Base-by-base conservation (phyloP, 2,329 filamentous ascomycete species). In the Xylaria sp. region DNA sequence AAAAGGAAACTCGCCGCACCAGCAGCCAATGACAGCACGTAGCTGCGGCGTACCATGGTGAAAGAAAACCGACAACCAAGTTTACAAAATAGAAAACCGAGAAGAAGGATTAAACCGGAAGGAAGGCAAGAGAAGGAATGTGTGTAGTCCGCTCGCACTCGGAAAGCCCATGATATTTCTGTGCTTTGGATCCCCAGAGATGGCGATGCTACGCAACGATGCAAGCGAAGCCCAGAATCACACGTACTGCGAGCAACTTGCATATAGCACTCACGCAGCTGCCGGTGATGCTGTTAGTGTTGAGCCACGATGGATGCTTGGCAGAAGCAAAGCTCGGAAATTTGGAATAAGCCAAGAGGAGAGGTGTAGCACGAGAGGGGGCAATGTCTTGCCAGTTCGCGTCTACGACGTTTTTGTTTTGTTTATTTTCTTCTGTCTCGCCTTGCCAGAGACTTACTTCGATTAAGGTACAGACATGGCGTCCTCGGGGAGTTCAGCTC, bases 21-120 rank as follows among this genome's bases (percentile, higher is more conserved):
- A 56, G 65, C 67, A 39, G 71, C 65, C 57, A 71, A 65, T 60
- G 68, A 59, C 59, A 71, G 57, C 59, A 69, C 57, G 46, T 67
- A 50, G 54, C 54, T 64, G 54, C 55, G 56, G 62, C 69, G 67
- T 65, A 71, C 67, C 70, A 72, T 72, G 37, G n/a, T 67, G 54
- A 55, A 39, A 44, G 47, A 51, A 55, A 16, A 35, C 23, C 5
- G 52, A 39, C 54, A 55, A 52, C 50, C 52, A n/a, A 49, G 55
- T 44, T 49, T 58, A 52, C 48, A 39, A 49, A 42, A 48, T 39
- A 55, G 53, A 48, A 58, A 57, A 61, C 55, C 39, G 59, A 48
- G 61, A 53, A 60, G 34, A 49, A 55, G 57, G 5, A 48, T 56
- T 52, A 18, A 52, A 51, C 46, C 58, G 60, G 58, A 60, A 54